Base-by-base conservation (phyloP, 176 grass and related monocot species). In the Chloris gayana region DNA sequence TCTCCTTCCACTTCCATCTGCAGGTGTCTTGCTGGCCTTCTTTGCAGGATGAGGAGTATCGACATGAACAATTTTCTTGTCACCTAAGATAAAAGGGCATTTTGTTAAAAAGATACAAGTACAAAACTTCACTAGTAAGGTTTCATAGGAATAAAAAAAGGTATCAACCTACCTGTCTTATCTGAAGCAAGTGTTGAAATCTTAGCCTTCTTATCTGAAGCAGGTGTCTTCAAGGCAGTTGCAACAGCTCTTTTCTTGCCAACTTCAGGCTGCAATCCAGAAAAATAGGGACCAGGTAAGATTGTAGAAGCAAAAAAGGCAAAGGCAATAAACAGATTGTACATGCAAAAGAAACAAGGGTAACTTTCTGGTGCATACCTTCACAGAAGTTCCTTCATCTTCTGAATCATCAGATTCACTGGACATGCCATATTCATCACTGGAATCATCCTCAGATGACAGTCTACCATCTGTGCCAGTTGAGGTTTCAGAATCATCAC, bases 201-300 rank as follows among this genome's bases (percentile, higher is more conserved):
- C 83, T 92, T 92, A 24, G 87, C 83, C 72, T 97, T 97, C 74
- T 94, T 94, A 49, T 80, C 91, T 34, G 88, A 88, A 84, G 41
- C 61, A 81, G 80, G 79, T 47, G 74, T 78, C 57, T 90, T 92
- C 7, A 81, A 75, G 18, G 27, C 65, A 80, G 56, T 71, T 60
- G 82, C 84, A 53, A 81, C 51, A 6, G 84, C 72, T 76, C 90
- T 91, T 71, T 94, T 94, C 70, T 93, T 91, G 19, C 74, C 74
- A 64, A 2, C 29, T 58, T 87, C 88, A 76, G 39, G 39, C 95
- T 94, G 66, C n/a, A 30, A 63, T 84, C 58, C 51, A 65, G 45
- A 4, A 71, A 71, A 57, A 2, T 3, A 70, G 66, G 63, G 1
- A n/a, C 31, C 9, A 79, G 25, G 29, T 79, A 50, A 44, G 25